These are phyloP conservation scores for Leccinellum rugosiceps DNA, from an alignment of 768 basidiomycete genomes.

Conservation along the genomic window DNA sequence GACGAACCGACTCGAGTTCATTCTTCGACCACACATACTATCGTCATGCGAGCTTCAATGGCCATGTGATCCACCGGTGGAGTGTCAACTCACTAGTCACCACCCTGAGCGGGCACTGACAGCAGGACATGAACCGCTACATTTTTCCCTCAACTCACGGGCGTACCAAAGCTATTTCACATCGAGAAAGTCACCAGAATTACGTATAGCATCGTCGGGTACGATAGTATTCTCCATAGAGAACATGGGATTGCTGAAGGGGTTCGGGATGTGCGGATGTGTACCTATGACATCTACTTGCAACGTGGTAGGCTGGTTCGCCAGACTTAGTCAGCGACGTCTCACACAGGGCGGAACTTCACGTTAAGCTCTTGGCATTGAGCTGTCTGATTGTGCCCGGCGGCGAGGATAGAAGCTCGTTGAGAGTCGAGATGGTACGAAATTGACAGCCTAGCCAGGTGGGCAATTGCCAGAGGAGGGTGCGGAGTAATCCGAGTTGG, in stretches of 20 bases:
- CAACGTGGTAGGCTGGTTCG: neutral
- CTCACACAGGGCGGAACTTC: constrained; percentile 1
- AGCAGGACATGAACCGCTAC: too few relatives aligned
- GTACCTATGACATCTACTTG: neutral
- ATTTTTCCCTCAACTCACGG: too few relatives aligned
- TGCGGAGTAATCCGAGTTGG: neutral
- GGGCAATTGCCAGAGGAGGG: neutral
- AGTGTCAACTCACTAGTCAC: neutral
- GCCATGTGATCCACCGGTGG: neutral
- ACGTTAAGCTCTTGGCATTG: constrained; percentile 7
- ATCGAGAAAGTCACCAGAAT: neutral
- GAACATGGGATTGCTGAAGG: neutral
- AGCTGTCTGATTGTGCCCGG: neutral
- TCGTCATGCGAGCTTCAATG: neutral
- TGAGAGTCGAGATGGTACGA: neutral
- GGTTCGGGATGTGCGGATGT: neutral
- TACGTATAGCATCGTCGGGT: neutral
- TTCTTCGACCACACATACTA: neutral
- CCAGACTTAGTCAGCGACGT: neutral
- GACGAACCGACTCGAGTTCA: neutral
- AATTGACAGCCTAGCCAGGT: neutral
- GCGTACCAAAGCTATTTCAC: too few relatives aligned
- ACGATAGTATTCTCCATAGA: neutral
- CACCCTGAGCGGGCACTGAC: neutral
- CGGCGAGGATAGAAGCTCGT: neutral